Conservation (phyloP, 2,329 filamentous ascomycete genomes). For the Bipolaris sorokiniana region DNA sequence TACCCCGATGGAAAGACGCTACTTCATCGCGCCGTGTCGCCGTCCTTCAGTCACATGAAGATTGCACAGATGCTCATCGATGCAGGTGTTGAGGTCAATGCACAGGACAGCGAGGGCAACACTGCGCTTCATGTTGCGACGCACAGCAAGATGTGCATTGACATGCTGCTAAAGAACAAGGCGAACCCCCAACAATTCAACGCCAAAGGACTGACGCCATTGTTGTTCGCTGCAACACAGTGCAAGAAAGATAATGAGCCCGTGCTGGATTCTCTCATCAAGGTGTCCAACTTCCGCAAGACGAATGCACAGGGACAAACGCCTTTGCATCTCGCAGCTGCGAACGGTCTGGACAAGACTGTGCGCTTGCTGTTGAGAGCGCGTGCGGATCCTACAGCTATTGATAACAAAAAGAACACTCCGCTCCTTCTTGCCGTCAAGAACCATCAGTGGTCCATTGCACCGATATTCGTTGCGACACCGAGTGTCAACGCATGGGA, state of each 20-base stretch:
- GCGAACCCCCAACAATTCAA: conserved; percentile 29
- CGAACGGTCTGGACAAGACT: conserved; percentile 31
- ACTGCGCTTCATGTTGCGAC: conserved; percentile 38
- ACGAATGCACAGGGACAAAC: conserved; percentile 24
- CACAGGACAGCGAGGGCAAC: conserved; percentile 31
- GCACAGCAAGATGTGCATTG: conserved; percentile 30
- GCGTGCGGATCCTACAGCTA: conserved; percentile 29
- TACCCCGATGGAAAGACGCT: conserved; percentile 41
- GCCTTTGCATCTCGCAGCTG: conserved; percentile 39
- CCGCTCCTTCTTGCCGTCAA: conserved; percentile 40
- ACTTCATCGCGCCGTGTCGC: conserved; percentile 36
- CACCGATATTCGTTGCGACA: conserved; percentile 35
- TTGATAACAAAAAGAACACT: conserved; percentile 34
- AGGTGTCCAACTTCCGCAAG: conserved; percentile 28
- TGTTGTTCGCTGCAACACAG: conserved; percentile 24
- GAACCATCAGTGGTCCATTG: conserved; percentile 37
- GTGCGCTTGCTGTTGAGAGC: conserved; percentile 33
- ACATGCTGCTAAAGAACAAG: conserved; percentile 33
- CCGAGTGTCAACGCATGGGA: conserved; percentile 44
- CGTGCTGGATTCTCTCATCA: conserved; percentile 34
- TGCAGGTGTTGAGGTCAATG: conserved; percentile 29
- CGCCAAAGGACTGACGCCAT: conserved; percentile 29
- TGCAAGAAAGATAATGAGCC: conserved; percentile 26
- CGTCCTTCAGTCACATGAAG: conserved; percentile 22
- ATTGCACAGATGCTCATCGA: conserved; percentile 33